Percentiles rank a stretch among this genome's conserved stretches.
phyloP scores from a whole-genome alignment of 2,329 filamentous ascomycete species.

The Dothistroma pini region DNA sequence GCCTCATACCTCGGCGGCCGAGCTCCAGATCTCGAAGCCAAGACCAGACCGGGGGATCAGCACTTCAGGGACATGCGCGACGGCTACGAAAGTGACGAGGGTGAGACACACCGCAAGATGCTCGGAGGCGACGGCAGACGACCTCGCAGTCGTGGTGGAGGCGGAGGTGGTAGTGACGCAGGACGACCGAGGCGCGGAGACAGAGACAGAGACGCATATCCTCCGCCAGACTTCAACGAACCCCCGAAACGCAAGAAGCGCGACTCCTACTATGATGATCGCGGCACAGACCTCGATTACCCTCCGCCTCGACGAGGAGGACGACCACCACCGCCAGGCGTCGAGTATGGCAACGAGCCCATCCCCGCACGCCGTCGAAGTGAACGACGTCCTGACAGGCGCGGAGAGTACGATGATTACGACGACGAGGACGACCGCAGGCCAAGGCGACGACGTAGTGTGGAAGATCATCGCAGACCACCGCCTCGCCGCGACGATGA shows the following conservation, averaged over 20 bases:
- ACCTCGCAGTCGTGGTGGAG: conserved; percentile 8
- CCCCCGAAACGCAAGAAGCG: conserved; percentile 17
- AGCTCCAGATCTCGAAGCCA: conserved; percentile 35
- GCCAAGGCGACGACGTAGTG: conserved; percentile 19
- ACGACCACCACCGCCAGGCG: conserved; percentile 16
- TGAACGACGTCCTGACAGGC: conserved; percentile 22
- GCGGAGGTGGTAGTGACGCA: conserved; percentile 15
- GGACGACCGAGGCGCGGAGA: conserved; percentile 5
- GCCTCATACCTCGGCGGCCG: conserved; percentile 31
- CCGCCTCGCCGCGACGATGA: conserved; percentile 24
- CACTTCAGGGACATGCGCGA: conserved; percentile 35
- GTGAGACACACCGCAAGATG: conserved; percentile 29
- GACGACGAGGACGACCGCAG: conserved; percentile 21
- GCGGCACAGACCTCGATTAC: conserved; percentile 15
- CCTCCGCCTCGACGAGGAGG: conserved; percentile 27
- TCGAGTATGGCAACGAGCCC: conserved; percentile 31
- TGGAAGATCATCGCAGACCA: conserved; percentile 21
- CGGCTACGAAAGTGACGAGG: conserved; percentile 38
- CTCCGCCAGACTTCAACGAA: conserved; percentile 18
- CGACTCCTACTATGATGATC: conserved; percentile 24
- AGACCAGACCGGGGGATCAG: conserved; percentile 29
- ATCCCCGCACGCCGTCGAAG: conserved; percentile 27
- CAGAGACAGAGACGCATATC: conserved; percentile 15
- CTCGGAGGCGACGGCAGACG: conserved; percentile 15
- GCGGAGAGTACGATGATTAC: conserved; percentile 22